Evolutionary conservation across 2,329 filamentous ascomycete species (phyloP).

Genomic region (Xylaria sp.): DNA sequence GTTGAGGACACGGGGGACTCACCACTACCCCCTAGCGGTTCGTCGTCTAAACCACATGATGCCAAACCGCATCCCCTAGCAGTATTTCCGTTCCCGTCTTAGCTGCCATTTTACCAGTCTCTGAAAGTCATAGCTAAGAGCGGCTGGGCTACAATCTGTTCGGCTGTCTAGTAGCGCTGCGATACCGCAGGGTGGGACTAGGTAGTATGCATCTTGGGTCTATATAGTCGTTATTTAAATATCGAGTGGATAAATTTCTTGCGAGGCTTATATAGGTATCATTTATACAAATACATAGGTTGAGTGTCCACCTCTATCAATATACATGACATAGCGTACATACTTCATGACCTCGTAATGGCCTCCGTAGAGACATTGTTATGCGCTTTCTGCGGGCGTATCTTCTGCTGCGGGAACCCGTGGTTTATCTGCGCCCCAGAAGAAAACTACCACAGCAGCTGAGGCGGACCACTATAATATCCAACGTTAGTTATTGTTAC

Average conservation of each 20-base stretch:
- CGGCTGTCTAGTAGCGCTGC: not conserved
- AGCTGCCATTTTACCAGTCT: not conserved
- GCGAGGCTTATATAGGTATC: not conserved
- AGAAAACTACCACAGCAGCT: constrained; percentile 49
- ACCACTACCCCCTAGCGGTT: not conserved
- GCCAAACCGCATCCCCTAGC: not conserved
- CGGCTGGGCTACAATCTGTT: not conserved
- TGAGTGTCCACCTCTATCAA: constrained; percentile 1
- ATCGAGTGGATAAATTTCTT: not conserved
- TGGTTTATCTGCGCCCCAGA: constrained; percentile 48
- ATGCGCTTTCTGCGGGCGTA: constrained; percentile 16
- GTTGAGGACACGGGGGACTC: constrained; percentile 47
- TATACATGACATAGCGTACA: not conserved
- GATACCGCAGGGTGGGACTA: not conserved
- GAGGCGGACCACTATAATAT: constrained; percentile 49
- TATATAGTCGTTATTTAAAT: constrained; percentile 3
- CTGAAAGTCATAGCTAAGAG: not conserved
- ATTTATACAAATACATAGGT: not conserved
- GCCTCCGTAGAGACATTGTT: not conserved
- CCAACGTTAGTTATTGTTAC: constrained; percentile 1
- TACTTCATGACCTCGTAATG: constrained; percentile 22
- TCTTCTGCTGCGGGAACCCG: constrained; percentile 1
- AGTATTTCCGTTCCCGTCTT: constrained; percentile 6
- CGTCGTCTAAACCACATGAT: not conserved
- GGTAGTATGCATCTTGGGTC: not conserved